Percentiles rank a stretch among this genome's conserved stretches.
Conservation (phyloP, 176 grass and related monocot species). For the Zoysia japonica region DNA sequence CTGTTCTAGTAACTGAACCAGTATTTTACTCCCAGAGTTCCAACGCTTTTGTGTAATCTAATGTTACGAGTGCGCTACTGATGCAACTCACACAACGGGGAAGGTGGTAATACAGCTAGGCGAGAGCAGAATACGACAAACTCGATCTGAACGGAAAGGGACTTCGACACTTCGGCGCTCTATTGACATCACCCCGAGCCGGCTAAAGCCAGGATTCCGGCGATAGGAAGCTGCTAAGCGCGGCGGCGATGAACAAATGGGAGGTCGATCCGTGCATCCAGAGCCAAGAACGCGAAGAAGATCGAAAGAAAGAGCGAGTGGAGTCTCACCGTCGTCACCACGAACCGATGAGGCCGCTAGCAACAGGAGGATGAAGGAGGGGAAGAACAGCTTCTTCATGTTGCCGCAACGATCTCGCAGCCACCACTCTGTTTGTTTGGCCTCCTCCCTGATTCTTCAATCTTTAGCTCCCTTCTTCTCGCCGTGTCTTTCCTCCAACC, state of each 20-base stretch:
- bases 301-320: background rate
- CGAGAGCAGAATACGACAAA: slow-evolving; percentile 36
- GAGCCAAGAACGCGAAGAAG: slow-evolving; percentile 1
- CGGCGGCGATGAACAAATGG: background rate
- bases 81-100: background rate
- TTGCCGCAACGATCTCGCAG: background rate
- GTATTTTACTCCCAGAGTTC: background rate
- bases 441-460: background rate
- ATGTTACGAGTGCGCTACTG: slow-evolving; percentile 9
- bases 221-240: background rate
- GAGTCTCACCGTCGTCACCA: slow-evolving; percentile 71
- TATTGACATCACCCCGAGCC: no score
- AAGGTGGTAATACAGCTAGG: background rate
- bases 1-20: slow-evolving; percentile 22
- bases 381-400: slow-evolving; percentile 51
- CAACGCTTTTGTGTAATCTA: background rate
- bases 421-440: background rate
- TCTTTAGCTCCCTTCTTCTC: background rate
- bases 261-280: slow-evolving; percentile 7
- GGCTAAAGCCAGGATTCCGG: background rate
- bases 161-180: background rate
- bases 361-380: slow-evolving; percentile 43
- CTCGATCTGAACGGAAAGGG: slow-evolving; percentile 17
- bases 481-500: background rate
- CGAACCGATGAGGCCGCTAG: slow-evolving; percentile 31